phyloP scores from a whole-genome alignment of 2,329 filamentous ascomycete genomes.

The Teratosphaeria epicoccoides region DNA sequence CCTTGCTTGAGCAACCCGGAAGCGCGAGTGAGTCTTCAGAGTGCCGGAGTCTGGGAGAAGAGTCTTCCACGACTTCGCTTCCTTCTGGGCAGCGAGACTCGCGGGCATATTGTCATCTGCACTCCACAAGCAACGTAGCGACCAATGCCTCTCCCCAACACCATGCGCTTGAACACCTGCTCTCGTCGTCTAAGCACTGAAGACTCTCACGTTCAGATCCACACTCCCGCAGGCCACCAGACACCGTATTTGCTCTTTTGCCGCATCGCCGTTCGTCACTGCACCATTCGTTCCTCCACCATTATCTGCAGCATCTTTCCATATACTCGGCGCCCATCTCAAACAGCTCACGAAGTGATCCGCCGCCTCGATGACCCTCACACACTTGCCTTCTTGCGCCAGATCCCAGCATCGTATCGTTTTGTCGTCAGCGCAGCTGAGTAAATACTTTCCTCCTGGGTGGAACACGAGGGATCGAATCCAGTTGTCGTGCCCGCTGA shows the following conservation, averaged over 20 bases:
- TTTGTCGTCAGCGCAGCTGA: constrained; percentile 83
- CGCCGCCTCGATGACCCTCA: constrained; percentile 66
- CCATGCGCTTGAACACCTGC: not conserved
- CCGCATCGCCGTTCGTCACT: constrained; percentile 34
- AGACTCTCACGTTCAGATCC: constrained; percentile 68
- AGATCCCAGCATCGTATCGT: constrained; percentile 91
- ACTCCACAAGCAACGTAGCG: no score
- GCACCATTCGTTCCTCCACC: constrained; percentile 12
- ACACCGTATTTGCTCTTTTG: constrained; percentile 61
- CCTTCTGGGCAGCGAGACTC: no score
- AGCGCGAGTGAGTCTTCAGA: no score
- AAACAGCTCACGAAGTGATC: constrained; percentile 78
- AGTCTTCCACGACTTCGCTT: no score
- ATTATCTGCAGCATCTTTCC: constrained; percentile 43
- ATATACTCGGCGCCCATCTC: constrained; percentile 71
- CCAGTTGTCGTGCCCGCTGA: constrained; percentile 91
- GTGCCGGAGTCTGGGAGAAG: no score
- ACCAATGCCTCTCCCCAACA: no score
- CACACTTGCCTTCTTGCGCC: constrained; percentile 77
- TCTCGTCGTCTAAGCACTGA: constrained; percentile 46
- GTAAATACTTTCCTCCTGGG: constrained; percentile 78
- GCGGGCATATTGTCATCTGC: no score
- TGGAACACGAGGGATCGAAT: constrained; percentile 78
- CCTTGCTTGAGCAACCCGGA: no score
- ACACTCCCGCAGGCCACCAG: constrained; percentile 82